A percentile compares a stretch with the other conserved stretches of the same genome.
phyloP scores from a whole-genome alignment of 2,329 filamentous ascomycete species.

The Botrytis cinerea region DNA sequence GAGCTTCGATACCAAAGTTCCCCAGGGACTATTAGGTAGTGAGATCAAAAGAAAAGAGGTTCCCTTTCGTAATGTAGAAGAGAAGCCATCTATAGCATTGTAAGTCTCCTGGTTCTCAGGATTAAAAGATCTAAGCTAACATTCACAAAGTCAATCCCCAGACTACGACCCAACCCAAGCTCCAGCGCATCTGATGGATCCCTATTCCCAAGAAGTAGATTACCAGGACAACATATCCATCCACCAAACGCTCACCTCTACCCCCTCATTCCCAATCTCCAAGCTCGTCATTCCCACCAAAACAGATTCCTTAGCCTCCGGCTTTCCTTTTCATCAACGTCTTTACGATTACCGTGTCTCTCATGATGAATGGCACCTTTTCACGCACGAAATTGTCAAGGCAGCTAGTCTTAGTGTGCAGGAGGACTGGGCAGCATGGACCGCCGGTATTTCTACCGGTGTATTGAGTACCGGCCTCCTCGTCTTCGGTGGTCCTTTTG shows the following conservation, averaged over 20 bases:
- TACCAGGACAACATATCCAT: neutral
- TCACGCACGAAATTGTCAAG: constrained; percentile 32
- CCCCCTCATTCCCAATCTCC: constrained; percentile 6
- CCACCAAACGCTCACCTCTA: neutral
- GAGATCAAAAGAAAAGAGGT: neutral
- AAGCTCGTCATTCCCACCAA: constrained; percentile 33
- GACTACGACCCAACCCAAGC: constrained; percentile 1
- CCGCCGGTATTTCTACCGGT: constrained; percentile 34
- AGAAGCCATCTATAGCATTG: constrained; percentile 4
- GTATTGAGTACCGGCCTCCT: constrained; percentile 28
- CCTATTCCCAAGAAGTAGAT: constrained; percentile 7
- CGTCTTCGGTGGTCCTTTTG: constrained; percentile 32
- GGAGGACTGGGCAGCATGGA: constrained; percentile 35
- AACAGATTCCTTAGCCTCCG: constrained; percentile 34
- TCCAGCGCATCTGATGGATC: neutral
- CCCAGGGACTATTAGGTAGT: neutral
- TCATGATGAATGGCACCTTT: constrained; percentile 36
- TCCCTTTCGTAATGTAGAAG: neutral
- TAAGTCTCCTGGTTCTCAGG: neutral
- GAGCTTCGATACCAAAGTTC: neutral
- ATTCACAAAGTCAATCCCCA: neutral
- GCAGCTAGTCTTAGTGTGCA: constrained; percentile 32
- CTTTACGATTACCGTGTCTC: constrained; percentile 30
- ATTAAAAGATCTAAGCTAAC: neutral
- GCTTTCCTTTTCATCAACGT: constrained; percentile 34